Conservation (phyloP, 176 grass and related monocot genomes). For the Aechmea fasciata region DNA sequence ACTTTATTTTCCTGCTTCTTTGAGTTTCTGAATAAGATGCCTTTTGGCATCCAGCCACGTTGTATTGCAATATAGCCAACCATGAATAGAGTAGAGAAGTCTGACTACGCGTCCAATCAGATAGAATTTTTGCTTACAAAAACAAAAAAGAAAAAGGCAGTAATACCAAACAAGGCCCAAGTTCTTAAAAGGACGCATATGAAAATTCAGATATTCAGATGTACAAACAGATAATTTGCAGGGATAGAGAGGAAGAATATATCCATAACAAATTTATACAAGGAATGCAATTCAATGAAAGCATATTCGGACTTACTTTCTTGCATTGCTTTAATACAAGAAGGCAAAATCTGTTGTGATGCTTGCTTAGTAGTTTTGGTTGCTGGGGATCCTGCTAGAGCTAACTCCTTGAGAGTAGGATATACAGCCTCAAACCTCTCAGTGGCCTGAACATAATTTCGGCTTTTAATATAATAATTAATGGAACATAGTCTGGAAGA, state of each 20-base stretch:
- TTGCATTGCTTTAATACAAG: conserved; percentile 64
- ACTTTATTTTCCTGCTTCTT: too few relatives aligned
- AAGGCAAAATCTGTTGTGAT: conserved; percentile 69
- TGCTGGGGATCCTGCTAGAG: conserved; percentile 64
- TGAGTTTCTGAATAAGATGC: too few relatives aligned
- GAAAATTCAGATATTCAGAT: too few relatives aligned
- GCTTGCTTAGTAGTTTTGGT: conserved; percentile 95
- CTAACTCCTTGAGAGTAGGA: conserved; percentile 72
- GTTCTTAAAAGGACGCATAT: too few relatives aligned
- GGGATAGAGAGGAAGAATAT: too few relatives aligned
- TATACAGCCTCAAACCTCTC: conserved; percentile 88
- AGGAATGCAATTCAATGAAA: neutral
- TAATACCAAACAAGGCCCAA: too few relatives aligned
- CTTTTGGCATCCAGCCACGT: too few relatives aligned
- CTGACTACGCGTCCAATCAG: neutral
- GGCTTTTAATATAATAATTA: neutral
- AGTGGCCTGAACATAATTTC: conserved; percentile 51
- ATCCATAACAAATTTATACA: too few relatives aligned
- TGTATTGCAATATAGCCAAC: too few relatives aligned
- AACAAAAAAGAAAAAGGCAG: too few relatives aligned
- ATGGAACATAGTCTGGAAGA: neutral
- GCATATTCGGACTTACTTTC: conserved; percentile 53
- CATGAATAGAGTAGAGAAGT: neutral
- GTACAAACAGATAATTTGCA: too few relatives aligned
- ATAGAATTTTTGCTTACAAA: too few relatives aligned